Evolutionary conservation across 78 protist genomes (phyloP).

Genomic region (Ministeria vibrans): DNA sequence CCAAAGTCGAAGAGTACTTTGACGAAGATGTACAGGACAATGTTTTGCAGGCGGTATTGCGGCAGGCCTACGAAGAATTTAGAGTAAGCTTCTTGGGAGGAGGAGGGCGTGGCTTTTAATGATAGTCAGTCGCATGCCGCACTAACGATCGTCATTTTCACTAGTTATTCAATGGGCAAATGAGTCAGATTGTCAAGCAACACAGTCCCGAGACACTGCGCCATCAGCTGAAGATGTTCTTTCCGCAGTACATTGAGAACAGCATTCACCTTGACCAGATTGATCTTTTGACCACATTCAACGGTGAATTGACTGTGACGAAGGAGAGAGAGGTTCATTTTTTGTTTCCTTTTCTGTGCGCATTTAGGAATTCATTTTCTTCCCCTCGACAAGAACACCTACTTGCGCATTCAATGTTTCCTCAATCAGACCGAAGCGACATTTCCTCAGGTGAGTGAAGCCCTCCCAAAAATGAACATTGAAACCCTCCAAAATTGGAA

Average conservation of each 20-base stretch:
- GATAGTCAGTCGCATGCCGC: too few relatives aligned
- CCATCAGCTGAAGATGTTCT: slow-evolving; percentile 27
- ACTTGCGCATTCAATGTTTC: slow-evolving; percentile 34
- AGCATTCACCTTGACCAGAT: slow-evolving; percentile 36
- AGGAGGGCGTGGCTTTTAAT: too few relatives aligned
- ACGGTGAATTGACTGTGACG: too few relatives aligned
- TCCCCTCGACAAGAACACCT: slow-evolving; percentile 51
- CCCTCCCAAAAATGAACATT: background rate
- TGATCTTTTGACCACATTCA: slow-evolving; percentile 40
- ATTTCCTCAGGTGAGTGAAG: background rate
- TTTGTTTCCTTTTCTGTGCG: background rate
- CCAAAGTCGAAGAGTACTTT: slow-evolving; percentile 18
- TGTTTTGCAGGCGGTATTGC: slow-evolving; percentile 10
- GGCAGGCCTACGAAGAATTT: slow-evolving; percentile 25
- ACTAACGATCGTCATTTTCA: too few relatives aligned
- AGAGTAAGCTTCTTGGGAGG: too few relatives aligned
- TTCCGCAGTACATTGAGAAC: slow-evolving; percentile 25
- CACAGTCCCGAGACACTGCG: background rate
- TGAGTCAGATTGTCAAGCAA: background rate
- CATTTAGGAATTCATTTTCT: slow-evolving; percentile 41
- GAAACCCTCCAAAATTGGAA: background rate
- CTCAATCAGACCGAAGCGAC: slow-evolving; percentile 21
- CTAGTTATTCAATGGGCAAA: too few relatives aligned
- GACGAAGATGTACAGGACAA: slow-evolving; percentile 35
- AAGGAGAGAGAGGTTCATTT: too few relatives aligned